Conservation (phyloP, 345 rosid genomes). For the Brassica napus region Da-Ae NC_063448.1:53713501-53714000, state of each 20-base stretch:
- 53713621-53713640: neutral
- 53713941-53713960: conserved; percentile 28
- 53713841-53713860: too few relatives aligned
- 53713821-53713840: neutral
- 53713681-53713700: too few relatives aligned
- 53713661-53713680: neutral
- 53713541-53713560: neutral
- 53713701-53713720: too few relatives aligned
- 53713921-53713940: conserved; percentile 15
- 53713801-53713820: conserved; percentile 3
- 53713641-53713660: neutral
- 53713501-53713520: neutral
- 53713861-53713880: neutral
- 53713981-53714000: conserved; percentile 42
- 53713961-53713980: conserved; percentile 14
- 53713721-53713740: neutral
- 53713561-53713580: neutral
- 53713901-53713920: neutral
- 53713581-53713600: neutral
- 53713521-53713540: neutral
- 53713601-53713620: neutral
- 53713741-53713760: neutral
- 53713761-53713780: neutral
- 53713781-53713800: conserved; percentile 2
- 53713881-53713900: too few relatives aligned